Base-by-base conservation (phyloP, 768 basidiomycete species). In the Russula olivacea region DNA sequence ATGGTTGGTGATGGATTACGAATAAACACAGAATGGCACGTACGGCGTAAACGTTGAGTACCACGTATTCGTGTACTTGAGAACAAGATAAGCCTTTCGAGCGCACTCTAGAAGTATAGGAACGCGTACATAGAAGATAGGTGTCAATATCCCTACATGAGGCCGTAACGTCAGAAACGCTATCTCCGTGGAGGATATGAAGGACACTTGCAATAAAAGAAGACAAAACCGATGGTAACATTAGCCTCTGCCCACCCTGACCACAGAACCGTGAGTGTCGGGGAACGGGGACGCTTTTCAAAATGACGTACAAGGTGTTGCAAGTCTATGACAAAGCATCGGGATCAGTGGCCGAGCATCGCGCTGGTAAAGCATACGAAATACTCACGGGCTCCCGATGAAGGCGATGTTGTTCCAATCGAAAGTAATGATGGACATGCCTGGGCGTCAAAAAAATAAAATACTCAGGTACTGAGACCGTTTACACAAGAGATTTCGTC, bases 351-450 rank as follows among this genome's bases (percentile, higher is more conserved):
- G 21, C 12, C 34, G 25, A 60, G 11, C 30, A 25, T 21, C 14
- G 47, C 21, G 2, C 1, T n/a, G 23, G 15, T n/a, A 38, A 38
- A 36, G 7, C 8, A 7, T 21, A 50, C 3, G 30, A 21, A 36
- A 45, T 5, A 66, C 67, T 57, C 40, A 68, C 67, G 67, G 67
- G 55, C 67, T 68, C 19, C 67, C 67, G 17, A 66, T 66, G 56
- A 59, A 68, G 38, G 67, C 67, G 56, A 68, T 68, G 15, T 68
- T 86, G 4, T 85, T 77, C 91, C 91, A 93, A 68, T 92, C 91
- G 71, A 93, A 90, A 21, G 89, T 89, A 68, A 91, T 72, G 62
- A 89, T 72, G 68, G 86, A 85, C 87, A 91, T 91, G 36, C 74
- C 72, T 67, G 25, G 8, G 15, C 21, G 45, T 55, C 28, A 40